Percentiles rank a stretch among this genome's conserved stretches.
Evolutionary conservation across 495 filamentous ascomycete genomes (phyloP).

Genomic region (Annulohypoxylon bovei): DNA sequence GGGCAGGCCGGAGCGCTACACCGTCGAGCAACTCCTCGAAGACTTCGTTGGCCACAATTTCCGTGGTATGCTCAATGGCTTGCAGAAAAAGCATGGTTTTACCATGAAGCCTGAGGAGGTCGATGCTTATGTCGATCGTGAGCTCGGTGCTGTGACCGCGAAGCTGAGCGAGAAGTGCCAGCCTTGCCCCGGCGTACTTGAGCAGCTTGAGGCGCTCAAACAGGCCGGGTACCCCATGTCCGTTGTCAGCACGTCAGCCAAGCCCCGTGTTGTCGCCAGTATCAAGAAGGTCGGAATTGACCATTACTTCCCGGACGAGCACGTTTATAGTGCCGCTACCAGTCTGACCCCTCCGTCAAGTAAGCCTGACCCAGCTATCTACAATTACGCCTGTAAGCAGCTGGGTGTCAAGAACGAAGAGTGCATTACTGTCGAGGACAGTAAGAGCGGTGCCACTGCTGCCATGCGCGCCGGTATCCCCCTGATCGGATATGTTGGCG

Average conservation of each 20-base stretch:
- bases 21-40: constrained; percentile 76
- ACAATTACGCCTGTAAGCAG: constrained; percentile 79
- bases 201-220: constrained; percentile 72
- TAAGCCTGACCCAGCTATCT: constrained; percentile 95
- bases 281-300: constrained; percentile 84
- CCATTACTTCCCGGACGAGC: constrained; percentile 78
- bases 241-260: constrained; percentile 83
- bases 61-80: constrained; percentile 80
- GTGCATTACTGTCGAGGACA: constrained; percentile 89
- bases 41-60: constrained; percentile 98
- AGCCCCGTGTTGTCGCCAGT: constrained; percentile 79
- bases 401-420: constrained; percentile 78
- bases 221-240: constrained; percentile 75
- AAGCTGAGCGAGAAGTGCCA: constrained; percentile 76
- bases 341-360: constrained; percentile 79
- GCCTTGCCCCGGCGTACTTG: constrained; percentile 78
- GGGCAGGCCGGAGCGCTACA: constrained; percentile 76
- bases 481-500: constrained; percentile 87
- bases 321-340: constrained; percentile 86
- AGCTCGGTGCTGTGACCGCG: constrained; percentile 84
- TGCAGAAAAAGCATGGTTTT: constrained; percentile 82
- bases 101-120: constrained; percentile 72
- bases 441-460: constrained; percentile 83
- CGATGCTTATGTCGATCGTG: constrained; percentile 77
- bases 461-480: constrained; percentile 85